A percentile compares a stretch with the other conserved stretches of the same genome.
phyloP scores from a whole-genome alignment of 2,329 filamentous ascomycete genomes.

The Ophiostoma perfectum region DNA sequence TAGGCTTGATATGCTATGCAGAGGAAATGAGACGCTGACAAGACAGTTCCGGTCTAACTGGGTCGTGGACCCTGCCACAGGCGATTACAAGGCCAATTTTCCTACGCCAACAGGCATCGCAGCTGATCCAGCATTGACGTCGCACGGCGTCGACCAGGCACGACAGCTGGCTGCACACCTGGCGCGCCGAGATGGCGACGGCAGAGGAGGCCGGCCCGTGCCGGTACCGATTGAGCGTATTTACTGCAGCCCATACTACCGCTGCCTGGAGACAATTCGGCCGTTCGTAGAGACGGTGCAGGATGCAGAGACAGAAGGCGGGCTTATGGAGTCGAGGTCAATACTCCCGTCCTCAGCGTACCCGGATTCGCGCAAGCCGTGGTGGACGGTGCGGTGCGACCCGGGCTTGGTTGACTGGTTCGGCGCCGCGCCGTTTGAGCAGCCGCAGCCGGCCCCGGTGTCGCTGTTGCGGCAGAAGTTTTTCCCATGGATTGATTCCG shows the following conservation, averaged over 20 bases:
- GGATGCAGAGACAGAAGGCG: slow-evolving; percentile 6
- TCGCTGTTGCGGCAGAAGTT: slow-evolving; percentile 62
- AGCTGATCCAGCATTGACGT: slow-evolving; percentile 79
- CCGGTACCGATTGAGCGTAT: slow-evolving; percentile 66
- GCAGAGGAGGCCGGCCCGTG: neutral
- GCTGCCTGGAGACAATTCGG: slow-evolving; percentile 76
- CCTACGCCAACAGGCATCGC: slow-evolving; percentile 81
- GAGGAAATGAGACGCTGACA: neutral
- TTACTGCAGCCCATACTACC: slow-evolving; percentile 82
- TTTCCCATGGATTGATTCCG: slow-evolving; percentile 50
- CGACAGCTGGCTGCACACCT: slow-evolving; percentile 68
- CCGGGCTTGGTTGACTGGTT: slow-evolving; percentile 78
- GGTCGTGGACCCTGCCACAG: slow-evolving; percentile 75
- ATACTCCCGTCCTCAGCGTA: neutral
- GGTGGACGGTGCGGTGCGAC: slow-evolving; percentile 48
- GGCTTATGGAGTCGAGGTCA: slow-evolving; percentile 7
- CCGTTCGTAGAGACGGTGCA: slow-evolving; percentile 50
- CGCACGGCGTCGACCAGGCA: slow-evolving; percentile 80
- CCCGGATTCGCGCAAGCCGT: slow-evolving; percentile 15
- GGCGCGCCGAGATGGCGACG: slow-evolving; percentile 26
- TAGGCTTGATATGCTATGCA: neutral
- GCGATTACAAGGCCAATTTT: slow-evolving; percentile 67
- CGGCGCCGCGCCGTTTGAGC: slow-evolving; percentile 75
- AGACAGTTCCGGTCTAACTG: slow-evolving; percentile 84
- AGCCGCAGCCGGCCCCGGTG: slow-evolving; percentile 64